Evolutionary conservation across 345 rosid species (phyloP).

Genomic region (Eucalyptus sp.): DNA sequence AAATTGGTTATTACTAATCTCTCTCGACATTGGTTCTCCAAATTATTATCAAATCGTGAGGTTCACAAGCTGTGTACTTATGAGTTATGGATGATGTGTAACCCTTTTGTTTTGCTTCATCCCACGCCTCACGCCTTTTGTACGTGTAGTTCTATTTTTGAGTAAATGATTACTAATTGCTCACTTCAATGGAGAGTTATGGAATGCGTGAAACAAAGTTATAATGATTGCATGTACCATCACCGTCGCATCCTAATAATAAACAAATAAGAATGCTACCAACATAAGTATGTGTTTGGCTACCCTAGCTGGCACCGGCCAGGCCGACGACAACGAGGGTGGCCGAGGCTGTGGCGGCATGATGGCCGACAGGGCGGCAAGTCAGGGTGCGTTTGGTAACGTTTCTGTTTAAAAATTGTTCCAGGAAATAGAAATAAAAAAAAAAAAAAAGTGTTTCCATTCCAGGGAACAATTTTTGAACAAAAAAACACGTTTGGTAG

Average conservation of each 20-base stretch:
- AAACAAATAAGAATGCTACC: not conserved
- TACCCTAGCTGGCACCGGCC: not conserved
- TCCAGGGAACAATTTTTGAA: no score
- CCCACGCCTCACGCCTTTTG: not conserved
- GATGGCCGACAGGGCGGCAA: not conserved
- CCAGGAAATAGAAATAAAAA: no score
- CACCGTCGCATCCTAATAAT: not conserved
- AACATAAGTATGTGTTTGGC: not conserved
- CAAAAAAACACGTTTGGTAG: no score
- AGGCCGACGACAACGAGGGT: not conserved
- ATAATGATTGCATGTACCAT: not conserved
- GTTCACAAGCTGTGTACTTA: not conserved
- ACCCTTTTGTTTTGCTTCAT: not conserved
- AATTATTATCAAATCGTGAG: not conserved
- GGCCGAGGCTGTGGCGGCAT: not conserved
- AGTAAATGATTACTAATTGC: not conserved
- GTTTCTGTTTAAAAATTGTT: no score
- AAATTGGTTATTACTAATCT: not conserved
- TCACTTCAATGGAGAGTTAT: not conserved
- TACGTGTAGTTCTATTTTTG: not conserved
- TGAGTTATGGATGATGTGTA: not conserved
- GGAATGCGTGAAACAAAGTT: not conserved
- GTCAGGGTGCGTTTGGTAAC: no score
- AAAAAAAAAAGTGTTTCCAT: no score
- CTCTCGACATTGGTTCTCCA: not conserved